Base-by-base conservation (phyloP, 2,329 filamentous ascomycete genomes). In the Alternaria gaisen region DNA sequence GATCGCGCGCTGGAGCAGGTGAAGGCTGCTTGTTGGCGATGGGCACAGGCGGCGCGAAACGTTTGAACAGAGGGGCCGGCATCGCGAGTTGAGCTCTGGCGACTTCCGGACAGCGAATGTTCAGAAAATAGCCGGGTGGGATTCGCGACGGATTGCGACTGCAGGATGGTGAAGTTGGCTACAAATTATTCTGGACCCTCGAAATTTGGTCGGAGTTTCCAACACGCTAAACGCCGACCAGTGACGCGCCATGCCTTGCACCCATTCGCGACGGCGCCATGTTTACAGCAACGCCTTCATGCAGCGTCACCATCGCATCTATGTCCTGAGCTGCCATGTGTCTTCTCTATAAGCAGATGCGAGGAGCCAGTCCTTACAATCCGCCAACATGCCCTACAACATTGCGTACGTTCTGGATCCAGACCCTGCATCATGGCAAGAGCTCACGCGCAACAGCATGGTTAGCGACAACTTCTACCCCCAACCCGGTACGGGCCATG, bases 381-480 rank as follows among this genome's bases (percentile, higher is more conserved):
- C 20, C 44, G 40, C 50, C 72, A 73, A 70, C 24, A 91, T 90
- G 88, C 84, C 87, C 55, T 90, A 90, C 83, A 90, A 90, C 71
- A 90, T 91, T 76, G 88, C 88, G 87, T 88, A 79, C 71, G 86
- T 79, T 34, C 40, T 16, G 11, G 8, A n/a, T 22, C 28, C 20
- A 24, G 20, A 20, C 24, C 38, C 40, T 38, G 10, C 46, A 32
- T 30, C 42, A 26, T 44, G 32, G 24, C 16, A 26, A 40, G 16
- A 12, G 55, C 66, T 72, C 34, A 72, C 48, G 36, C 38, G 12
- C 14, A 22, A 22, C 68, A 89, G 87, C 61, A 99, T 99, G 95
- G 92, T 97, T 79, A 94, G 94, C 86, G 95, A 99, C 84, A 97
- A 97, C 86, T 99, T 99, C 89, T 99, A 96, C 77, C 95, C 95